Percentiles rank a stretch among this genome's conserved stretches.
phyloP scores from a whole-genome alignment of 2,329 filamentous ascomycete genomes.

The Calonectria ilicicola region DNA sequence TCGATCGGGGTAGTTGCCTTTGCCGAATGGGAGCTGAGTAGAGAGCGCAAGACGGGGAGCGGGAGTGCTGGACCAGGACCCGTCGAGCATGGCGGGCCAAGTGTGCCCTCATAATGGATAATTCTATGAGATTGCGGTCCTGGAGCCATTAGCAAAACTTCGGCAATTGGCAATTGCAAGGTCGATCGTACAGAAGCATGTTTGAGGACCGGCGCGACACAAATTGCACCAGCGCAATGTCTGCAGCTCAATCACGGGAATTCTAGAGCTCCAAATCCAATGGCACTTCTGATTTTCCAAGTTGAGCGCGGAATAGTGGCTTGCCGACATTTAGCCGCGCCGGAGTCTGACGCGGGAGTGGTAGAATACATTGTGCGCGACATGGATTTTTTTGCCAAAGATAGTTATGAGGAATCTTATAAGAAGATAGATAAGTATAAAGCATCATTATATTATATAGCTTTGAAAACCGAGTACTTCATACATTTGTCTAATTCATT shows the following conservation, averaged over 20 bases:
- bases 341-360: background rate
- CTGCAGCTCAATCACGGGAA: constrained; percentile 28
- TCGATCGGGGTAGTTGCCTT: constrained; percentile 39
- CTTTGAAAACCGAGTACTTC: too few relatives aligned
- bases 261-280: constrained; percentile 36
- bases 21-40: constrained; percentile 46
- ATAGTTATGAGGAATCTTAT: too few relatives aligned
- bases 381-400: too few relatives aligned
- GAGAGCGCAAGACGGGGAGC: constrained; percentile 49
- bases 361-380: too few relatives aligned
- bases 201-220: constrained; percentile 34
- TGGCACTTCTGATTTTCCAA: constrained; percentile 41
- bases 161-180: background rate
- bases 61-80: constrained; percentile 50
- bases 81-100: constrained; percentile 59
- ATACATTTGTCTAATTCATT: too few relatives aligned
- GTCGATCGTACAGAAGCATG: constrained; percentile 38
- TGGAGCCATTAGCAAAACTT: constrained; percentile 26
- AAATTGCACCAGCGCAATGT: constrained; percentile 23
- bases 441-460: too few relatives aligned
- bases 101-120: constrained; percentile 58
- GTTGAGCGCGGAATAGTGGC: constrained; percentile 23
- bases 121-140: constrained; percentile 40
- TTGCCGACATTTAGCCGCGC: constrained; percentile 41
- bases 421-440: too few relatives aligned